These are phyloP conservation scores for Aspergillus baeticus DNA, from an alignment of 495 filamentous ascomycete genomes.

Conservation along the genomic window DNA sequence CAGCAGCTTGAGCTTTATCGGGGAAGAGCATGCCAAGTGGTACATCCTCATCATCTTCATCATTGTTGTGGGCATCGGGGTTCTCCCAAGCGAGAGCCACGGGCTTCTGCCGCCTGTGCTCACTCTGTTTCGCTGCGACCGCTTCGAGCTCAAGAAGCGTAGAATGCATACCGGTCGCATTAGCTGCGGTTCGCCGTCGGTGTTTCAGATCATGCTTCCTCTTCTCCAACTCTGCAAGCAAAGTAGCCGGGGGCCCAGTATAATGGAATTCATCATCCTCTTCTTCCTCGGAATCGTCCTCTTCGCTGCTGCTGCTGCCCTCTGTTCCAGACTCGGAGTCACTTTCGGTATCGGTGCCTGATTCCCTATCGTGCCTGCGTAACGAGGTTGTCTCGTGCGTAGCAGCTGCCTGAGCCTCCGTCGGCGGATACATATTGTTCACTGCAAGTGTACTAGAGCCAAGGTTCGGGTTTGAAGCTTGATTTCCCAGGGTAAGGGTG, in stretches of 20 bases:
- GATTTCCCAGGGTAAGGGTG: conserved; percentile 20
- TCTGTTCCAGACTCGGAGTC: conserved; percentile 18
- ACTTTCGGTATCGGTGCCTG: conserved; percentile 15
- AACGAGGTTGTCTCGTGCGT: conserved; percentile 19
- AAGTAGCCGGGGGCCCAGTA: conserved; percentile 76
- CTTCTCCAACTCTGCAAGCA: conserved; percentile 88
- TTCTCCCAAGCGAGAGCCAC: conserved; percentile 91
- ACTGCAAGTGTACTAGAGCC: conserved; percentile 9
- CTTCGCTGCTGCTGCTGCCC: conserved; percentile 27
- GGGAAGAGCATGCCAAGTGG: conserved; percentile 80
- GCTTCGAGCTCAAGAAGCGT: conserved; percentile 90
- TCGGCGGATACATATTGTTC: conserved; percentile 13
- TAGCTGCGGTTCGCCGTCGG: conserved; percentile 66
- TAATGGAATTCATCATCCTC: conserved; percentile 43
- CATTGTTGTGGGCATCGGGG: conserved; percentile 40
- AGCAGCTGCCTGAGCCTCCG: conserved; percentile 19
- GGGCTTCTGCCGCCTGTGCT: conserved; percentile 67
- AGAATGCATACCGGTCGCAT: conserved; percentile 73
- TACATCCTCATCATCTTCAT: conserved; percentile 66
- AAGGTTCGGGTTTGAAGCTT: conserved; percentile 15
- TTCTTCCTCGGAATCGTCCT: conserved; percentile 36
- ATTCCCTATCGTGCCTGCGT: conserved; percentile 23
- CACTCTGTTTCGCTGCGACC: conserved; percentile 82
- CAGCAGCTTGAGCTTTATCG: conserved; percentile 52
- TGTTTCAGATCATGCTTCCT: conserved; percentile 81